Evolutionary conservation across 495 filamentous ascomycete genomes (phyloP).

Genomic region (Halenospora varia): DNA sequence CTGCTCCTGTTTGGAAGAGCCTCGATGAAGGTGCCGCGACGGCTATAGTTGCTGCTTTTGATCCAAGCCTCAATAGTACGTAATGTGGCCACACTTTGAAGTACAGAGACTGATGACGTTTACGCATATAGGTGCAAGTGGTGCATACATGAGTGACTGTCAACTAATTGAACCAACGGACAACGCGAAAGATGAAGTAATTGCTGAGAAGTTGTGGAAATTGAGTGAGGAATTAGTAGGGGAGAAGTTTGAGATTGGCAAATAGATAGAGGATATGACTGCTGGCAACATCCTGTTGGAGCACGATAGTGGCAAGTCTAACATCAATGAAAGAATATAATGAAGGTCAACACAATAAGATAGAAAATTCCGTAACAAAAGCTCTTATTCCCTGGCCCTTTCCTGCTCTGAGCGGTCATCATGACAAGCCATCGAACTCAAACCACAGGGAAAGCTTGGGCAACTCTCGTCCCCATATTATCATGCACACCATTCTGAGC

Average conservation of each 20-base stretch:
- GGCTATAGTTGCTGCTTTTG: constrained; percentile 17
- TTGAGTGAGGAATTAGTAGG: constrained; percentile 46
- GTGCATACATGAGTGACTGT: constrained; percentile 19
- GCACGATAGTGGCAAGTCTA: too few species aligned
- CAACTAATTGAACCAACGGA: constrained; percentile 10
- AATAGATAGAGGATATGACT: too few species aligned
- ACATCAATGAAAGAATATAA: too few species aligned
- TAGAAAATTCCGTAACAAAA: too few species aligned
- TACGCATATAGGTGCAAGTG: not conserved
- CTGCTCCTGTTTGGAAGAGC: constrained; percentile 1
- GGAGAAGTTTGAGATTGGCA: constrained; percentile 40
- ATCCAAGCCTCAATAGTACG: constrained; percentile 13
- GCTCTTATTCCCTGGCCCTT: too few species aligned
- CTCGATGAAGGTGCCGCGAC: constrained; percentile 20
- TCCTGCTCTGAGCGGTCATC: too few species aligned
- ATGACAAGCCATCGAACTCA: too few species aligned
- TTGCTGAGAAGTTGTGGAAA: constrained; percentile 41
- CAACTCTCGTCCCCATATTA: too few species aligned
- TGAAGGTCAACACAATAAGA: too few species aligned
- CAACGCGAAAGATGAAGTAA: constrained; percentile 24
- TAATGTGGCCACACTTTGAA: not conserved
- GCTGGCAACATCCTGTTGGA: too few species aligned
- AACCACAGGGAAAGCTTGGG: too few species aligned
- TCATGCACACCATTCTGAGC: too few species aligned
- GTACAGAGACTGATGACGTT: not conserved